Evolutionary conservation across 352 stramenopile species (phyloP), one percentile per base, ranked within the genome.

Genomic region (Globisporangium viniferum): DNA sequence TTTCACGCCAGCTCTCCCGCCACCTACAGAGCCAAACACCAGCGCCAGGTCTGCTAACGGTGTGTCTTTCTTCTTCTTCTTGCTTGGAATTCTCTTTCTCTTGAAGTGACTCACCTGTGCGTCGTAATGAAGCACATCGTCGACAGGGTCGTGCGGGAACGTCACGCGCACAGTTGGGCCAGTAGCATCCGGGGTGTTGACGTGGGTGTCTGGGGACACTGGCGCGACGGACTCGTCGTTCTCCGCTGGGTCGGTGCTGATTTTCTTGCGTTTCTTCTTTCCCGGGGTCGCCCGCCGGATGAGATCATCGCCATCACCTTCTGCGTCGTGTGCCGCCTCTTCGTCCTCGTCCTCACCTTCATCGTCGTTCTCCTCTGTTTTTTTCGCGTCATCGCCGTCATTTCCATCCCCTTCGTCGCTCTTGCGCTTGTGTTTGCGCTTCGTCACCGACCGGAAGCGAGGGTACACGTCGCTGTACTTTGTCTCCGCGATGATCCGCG

Each of bases 151-250:
- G 18, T 81, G 75, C 0, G 84, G 84, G 54, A 92, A 88, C 24
- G 81, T 90, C 74, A 90, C 86, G 4, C 66, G 70, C 14, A 90
- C 71, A 31, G 88, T 80, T 0, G 80, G 73, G 3, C 76, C 75
- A 2, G 56, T 64, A 22, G 76, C 76, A 33, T 89, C 70, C 0
- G 84, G 84, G 4, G 75, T 82, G 75, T 94, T 94, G 22, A 91
- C 73, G 66, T 91, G 84, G 0, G 81, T 86, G 64, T 94, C 84
- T 0, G 86, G 86, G 0, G 86, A 92, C 9, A 79, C 71, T 15
- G 86, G 86, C 6, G 67, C 70, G 58, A 87, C 76, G 0, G 80
- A 89, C 22, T 94, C 86, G 54, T 91, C 83, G 39, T 83, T 90
- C 35, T 90, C 82, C 0, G 65, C 55, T 3, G 61, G 59, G 4